These are phyloP conservation scores for Drechslerella dactyloides DNA, from an alignment of 2,329 filamentous ascomycete genomes.

Conservation along the genomic window DNA sequence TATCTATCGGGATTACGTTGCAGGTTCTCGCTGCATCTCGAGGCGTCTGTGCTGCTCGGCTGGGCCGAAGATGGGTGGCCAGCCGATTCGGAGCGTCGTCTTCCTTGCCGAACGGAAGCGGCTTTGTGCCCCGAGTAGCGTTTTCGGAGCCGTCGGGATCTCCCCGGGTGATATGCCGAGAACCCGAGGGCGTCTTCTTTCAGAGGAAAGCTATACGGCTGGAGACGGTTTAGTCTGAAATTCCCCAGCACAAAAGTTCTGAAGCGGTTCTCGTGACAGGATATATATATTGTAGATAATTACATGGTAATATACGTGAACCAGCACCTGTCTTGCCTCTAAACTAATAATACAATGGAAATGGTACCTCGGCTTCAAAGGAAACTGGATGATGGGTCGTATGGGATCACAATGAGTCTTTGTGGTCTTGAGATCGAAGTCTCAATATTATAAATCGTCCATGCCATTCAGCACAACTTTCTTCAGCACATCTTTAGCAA, in stretches of 20 bases:
- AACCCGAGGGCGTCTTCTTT: neutral
- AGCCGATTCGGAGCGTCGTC: slow-evolving; percentile 18
- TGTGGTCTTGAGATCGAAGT: slow-evolving; percentile 8
- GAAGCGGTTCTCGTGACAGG: too few relatives aligned
- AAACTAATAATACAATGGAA: too few relatives aligned
- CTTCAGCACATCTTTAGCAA: slow-evolving; percentile 58
- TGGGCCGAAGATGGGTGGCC: slow-evolving; percentile 10
- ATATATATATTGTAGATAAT: too few relatives aligned
- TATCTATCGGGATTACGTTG: neutral
- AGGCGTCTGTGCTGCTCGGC: neutral
- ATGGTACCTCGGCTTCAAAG: too few relatives aligned
- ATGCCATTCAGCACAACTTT: slow-evolving; percentile 48
- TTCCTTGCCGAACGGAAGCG: slow-evolving; percentile 22
- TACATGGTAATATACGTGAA: too few relatives aligned
- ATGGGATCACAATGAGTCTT: too few relatives aligned
- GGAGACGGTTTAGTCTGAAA: neutral
- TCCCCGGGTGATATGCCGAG: slow-evolving; percentile 37
- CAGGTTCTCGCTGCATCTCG: neutral
- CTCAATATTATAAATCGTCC: slow-evolving; percentile 51
- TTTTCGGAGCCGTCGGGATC: slow-evolving; percentile 44
- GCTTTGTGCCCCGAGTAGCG: slow-evolving; percentile 14
- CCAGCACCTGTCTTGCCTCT: too few relatives aligned
- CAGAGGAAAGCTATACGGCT: neutral
- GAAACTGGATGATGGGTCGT: too few relatives aligned
- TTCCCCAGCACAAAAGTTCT: too few relatives aligned